phyloP scores from a whole-genome alignment of 768 basidiomycete species.

The Arthromyces matolae region DNA sequence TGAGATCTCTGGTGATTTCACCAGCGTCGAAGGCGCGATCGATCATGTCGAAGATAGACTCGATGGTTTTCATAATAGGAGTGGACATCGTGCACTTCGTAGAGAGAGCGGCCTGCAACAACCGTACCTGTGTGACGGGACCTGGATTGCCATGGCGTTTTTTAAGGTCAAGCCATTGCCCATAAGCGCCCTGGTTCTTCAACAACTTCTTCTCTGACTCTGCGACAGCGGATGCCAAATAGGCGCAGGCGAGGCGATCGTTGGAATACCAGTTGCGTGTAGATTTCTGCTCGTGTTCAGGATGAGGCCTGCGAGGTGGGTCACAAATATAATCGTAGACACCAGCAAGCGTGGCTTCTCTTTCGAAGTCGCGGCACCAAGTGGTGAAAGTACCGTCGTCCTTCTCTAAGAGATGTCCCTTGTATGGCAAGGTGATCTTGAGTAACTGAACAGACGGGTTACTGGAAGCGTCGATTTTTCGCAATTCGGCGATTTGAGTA shows the following conservation, averaged over 20 bases:
- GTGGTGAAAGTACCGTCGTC: too few relatives aligned
- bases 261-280: neutral
- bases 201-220: neutral
- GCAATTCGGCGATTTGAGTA: neutral
- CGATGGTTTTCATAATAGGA: neutral
- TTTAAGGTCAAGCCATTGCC: neutral
- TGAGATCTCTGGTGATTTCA: neutral
- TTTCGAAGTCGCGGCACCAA: too few relatives aligned
- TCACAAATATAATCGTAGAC: neutral
- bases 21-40: neutral
- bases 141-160: neutral
- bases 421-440: neutral
- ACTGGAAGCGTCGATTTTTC: neutral
- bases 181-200: neutral
- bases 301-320: neutral
- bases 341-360: too few relatives aligned
- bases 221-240: neutral
- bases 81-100: neutral
- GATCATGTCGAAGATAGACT: neutral
- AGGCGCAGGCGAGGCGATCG: neutral
- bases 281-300: neutral
- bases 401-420: neutral
- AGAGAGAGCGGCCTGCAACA: neutral
- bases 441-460: neutral
- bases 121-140: neutral